Base-by-base conservation (phyloP, 495 filamentous ascomycete genomes). In the Talaromyces wortmannii region DNA sequence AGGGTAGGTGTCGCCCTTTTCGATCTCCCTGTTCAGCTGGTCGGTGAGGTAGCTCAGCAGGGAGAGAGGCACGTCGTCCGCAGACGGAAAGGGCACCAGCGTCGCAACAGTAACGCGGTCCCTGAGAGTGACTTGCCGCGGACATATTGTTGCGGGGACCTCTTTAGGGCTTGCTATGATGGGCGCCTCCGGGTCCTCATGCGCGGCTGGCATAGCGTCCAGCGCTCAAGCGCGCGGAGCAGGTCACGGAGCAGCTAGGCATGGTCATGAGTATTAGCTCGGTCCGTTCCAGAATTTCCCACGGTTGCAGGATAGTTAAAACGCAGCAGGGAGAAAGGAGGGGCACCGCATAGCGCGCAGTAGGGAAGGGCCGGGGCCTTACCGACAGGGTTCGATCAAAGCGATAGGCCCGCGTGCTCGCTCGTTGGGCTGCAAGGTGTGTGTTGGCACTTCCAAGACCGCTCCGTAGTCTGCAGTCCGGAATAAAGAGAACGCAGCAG, bases 1-100 rank as follows among this genome's bases (percentile, higher is more conserved):
- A 44, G 94, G 92, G 74, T 96, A 98, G 2, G 95, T 97, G 66
- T 98, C 91, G 33, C 94, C 94, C 65, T 89, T 88, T 65, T 95
- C 91, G 59, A 98, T 96, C 68, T 98, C 94, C 67, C 88, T 87
- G 67, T 92, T 95, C 60, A 97, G 78, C 69, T 95, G 89, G 60
- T 91, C 85, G 46, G 79, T 85, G 42, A 98, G 86, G 65, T 95
- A 95, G 50, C 75, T 77, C 29, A 97, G 75, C 23, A 97, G 76
- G 3, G 85, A 83, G 23, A 79, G 69, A 13, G 94, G 92, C 5
- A 96, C 83, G 55, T 91, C 79, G 49, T 81, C 74, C 29, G 81
- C 77, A 16, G 88, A 87, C 33, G 84, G 83, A 67, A 97, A 91
- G 7, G 94, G 94, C 45, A 97, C 80, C 52, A 98, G 78, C 7